Evolutionary conservation across 805 yeast genomes (phyloP), one percentile per base, ranked within the genome.

Genomic region (Lipomyces spencermartinsiae): DNA sequence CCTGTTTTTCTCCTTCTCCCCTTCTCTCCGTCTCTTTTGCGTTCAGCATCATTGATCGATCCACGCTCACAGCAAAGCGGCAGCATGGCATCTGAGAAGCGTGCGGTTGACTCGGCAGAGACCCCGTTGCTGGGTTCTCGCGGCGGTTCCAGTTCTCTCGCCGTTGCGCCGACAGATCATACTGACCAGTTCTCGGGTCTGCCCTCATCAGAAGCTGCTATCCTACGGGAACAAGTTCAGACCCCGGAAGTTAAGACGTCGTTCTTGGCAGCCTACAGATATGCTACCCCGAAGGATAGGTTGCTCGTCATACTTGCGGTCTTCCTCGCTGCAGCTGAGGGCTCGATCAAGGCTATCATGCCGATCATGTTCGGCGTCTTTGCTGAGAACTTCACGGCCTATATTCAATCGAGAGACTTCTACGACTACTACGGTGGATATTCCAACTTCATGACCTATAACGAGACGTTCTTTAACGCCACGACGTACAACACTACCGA

Each of bases 291-390:
- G 29, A 62, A 55, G 54, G 83, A 80, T 55, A 14, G 29, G 39
- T 60, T 70, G 53, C 61, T 77, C 35, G 69, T 78, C 10, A 10
- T 66, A 2, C 14, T 78, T 2, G 83, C 80, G 1, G 69, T 76
- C 31, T 63, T 74, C 39, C 72, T 74, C 61, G 75, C 83, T 1
- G 73, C 76, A 10, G 74, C 76, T 1, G 77, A 78, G 14, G 83
- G 83, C 16, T 80, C 80, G 7, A 80, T 79, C 2, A 65, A 80
- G 66, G 83, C 83, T 1, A 43, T 68, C n/a, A 63, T 68, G 70
- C 65, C 71, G 12, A 63, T 66, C 53, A 80, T 82, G 10, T 79
- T 81, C 35, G 84, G 84, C 33, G 73, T 74, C 46, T 69, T 81
- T 63, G 77, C 84, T 9, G 76, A 77, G 54, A 76, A 76, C 29